These are phyloP conservation scores for Sarocladium brachiariae DNA, from an alignment of 2,329 filamentous ascomycete genomes.

Conservation along the genomic window DNA sequence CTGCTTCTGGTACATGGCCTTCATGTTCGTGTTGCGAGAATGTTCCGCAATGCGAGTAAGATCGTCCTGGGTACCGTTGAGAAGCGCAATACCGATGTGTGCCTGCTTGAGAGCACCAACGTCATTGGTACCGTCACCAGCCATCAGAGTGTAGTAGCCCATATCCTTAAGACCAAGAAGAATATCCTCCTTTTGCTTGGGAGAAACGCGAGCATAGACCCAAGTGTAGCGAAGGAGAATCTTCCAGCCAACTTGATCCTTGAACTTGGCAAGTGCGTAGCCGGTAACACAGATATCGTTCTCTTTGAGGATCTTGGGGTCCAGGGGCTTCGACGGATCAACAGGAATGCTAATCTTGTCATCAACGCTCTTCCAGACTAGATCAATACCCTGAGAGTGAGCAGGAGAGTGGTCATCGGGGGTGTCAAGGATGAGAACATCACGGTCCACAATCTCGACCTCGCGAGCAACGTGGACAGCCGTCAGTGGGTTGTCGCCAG, in stretches of 20 bases:
- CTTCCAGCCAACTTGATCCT: constrained; percentile 67
- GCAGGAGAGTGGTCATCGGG: constrained; percentile 82
- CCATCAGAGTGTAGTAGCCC: constrained; percentile 98
- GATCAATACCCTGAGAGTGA: constrained; percentile 41
- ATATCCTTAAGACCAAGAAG: constrained; percentile 92
- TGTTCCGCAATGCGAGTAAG: constrained; percentile 89
- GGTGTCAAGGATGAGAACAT: constrained; percentile 89
- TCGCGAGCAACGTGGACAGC: constrained; percentile 92
- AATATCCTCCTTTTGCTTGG: constrained; percentile 98
- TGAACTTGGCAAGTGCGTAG: constrained; percentile 86
- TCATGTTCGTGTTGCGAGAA: constrained; percentile 92
- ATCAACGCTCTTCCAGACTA: constrained; percentile 93
- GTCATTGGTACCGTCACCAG: constrained; percentile 96
- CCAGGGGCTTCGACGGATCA: constrained; percentile 73
- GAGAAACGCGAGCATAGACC: constrained; percentile 97
- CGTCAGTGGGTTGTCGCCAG: constrained; percentile 93
- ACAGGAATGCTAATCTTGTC: constrained; percentile 82
- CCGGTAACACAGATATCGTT: constrained; percentile 96
- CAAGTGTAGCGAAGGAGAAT: constrained; percentile 82
- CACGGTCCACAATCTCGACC: constrained; percentile 95
- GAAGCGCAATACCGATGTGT: constrained; percentile 89
- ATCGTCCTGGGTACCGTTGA: constrained; percentile 91
- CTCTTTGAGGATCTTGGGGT: constrained; percentile 68
- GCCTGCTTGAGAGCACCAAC: constrained; percentile 97
- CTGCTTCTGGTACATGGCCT: constrained; percentile 98